These are phyloP conservation scores for Daldinia bambusicola DNA, from an alignment of 495 filamentous ascomycete species.

Conservation along the genomic window DNA sequence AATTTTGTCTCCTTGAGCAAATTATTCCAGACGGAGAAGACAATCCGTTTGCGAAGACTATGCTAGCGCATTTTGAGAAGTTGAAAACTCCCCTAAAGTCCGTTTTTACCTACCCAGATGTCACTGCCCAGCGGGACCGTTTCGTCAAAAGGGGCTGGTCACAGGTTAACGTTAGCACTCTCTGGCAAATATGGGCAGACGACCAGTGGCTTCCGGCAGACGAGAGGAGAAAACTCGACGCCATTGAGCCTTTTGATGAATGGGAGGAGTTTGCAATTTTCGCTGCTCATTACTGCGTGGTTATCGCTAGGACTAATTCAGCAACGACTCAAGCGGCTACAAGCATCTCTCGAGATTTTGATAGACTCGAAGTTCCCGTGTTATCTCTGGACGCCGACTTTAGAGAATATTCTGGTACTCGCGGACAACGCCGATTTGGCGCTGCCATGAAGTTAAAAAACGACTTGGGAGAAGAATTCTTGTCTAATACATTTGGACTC, in stretches of 20 bases:
- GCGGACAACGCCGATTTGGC: conserved; percentile 56
- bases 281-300: conserved; percentile 84
- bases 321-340: neutral
- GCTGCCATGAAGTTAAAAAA: conserved; percentile 45
- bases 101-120: conserved; percentile 73
- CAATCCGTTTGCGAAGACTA: conserved; percentile 88
- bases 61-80: conserved; percentile 87
- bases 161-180: conserved; percentile 65
- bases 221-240: conserved; percentile 68
- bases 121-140: conserved; percentile 69
- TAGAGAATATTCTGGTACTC: conserved; percentile 46
- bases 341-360: neutral
- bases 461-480: conserved; percentile 35
- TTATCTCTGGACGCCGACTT: conserved; percentile 22
- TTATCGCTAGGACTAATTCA: conserved; percentile 63
- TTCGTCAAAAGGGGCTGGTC: conserved; percentile 75
- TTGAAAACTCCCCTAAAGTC: conserved; percentile 79
- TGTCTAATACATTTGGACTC: conserved; percentile 66
- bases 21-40: conserved; percentile 77
- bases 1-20: conserved; percentile 91
- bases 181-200: conserved; percentile 85
- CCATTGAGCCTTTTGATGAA: conserved; percentile 87
- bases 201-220: conserved; percentile 65
- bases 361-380: conserved; percentile 3
- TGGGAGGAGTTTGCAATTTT: conserved; percentile 96